Conservation (phyloP, 2,329 filamentous ascomycete genomes). For the Ophiostoma pallidulum region DNA sequence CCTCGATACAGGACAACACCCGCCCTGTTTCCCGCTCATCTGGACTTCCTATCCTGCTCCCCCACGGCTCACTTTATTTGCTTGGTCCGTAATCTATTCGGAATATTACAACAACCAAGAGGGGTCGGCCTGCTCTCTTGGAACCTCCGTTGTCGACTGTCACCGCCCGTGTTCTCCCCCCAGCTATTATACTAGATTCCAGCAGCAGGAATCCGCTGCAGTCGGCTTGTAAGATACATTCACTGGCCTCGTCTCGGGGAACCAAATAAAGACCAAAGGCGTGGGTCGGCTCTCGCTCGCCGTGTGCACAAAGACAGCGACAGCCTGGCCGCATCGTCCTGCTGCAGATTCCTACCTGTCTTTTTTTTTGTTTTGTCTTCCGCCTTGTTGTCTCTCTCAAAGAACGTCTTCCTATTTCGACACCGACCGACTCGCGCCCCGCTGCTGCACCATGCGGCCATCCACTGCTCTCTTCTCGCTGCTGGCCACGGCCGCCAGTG, state of each 20-base stretch:
- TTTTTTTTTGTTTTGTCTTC: background rate
- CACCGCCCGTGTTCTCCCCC: too few relatives aligned
- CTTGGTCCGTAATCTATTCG: background rate
- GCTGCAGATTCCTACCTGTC: background rate
- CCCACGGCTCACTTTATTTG: background rate
- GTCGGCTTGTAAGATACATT: too few relatives aligned
- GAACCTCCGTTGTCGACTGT: too few relatives aligned
- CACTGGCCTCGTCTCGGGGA: too few relatives aligned
- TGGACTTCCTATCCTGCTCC: too few relatives aligned
- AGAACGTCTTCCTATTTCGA: background rate
- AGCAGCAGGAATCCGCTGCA: too few relatives aligned
- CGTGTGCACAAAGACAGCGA: background rate
- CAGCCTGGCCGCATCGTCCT: too few relatives aligned
- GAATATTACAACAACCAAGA: background rate
- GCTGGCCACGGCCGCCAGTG: constrained; percentile 4
- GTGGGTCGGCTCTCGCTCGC: background rate
- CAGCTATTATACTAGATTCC: too few relatives aligned
- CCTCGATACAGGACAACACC: too few relatives aligned
- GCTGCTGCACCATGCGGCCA: constrained; percentile 6
- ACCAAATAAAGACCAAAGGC: too few relatives aligned
- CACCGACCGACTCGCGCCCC: background rate
- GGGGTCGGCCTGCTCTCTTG: background rate
- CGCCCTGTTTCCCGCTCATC: too few relatives aligned
- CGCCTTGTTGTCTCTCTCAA: background rate
- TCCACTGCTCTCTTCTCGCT: constrained; percentile 8